A percentile compares a stretch with the other conserved stretches of the same genome.
Evolutionary conservation across 352 stramenopile genomes (phyloP).

Genomic region (Phytophthora pseudosyringae): DNA sequence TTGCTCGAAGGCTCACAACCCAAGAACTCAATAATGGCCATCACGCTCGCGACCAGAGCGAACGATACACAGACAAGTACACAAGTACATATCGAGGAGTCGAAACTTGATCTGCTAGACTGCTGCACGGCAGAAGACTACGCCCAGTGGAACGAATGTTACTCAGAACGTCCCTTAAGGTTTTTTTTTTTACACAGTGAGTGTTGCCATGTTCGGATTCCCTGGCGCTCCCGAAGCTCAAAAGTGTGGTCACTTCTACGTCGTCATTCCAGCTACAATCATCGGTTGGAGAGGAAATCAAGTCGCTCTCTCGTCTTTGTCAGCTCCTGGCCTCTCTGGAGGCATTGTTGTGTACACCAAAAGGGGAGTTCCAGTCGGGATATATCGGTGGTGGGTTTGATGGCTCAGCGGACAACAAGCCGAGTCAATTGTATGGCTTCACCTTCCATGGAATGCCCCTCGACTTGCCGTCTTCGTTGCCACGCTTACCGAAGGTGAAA

Average conservation of each 20-base stretch:
- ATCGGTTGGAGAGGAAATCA: not conserved
- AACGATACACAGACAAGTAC: too few species aligned
- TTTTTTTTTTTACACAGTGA: not conserved
- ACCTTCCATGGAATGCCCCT: not conserved
- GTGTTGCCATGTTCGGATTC: not conserved
- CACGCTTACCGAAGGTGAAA: not conserved
- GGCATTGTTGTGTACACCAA: constrained; percentile 35
- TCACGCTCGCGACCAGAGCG: too few species aligned
- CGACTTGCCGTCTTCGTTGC: not conserved
- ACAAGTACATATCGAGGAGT: too few species aligned
- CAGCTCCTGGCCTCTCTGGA: constrained; percentile 28
- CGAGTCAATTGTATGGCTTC: not conserved
- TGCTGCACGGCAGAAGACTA: too few species aligned
- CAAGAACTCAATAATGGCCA: too few species aligned
- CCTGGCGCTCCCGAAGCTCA: not conserved
- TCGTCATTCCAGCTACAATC: constrained; percentile 8
- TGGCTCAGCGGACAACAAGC: not conserved
- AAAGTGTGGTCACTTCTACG: not conserved
- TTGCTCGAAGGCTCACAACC: too few species aligned
- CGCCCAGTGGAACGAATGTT: too few species aligned
- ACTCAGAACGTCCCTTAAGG: not conserved
- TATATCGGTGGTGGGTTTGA: constrained; percentile 1
- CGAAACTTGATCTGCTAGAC: too few species aligned
- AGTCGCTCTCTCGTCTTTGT: constrained; percentile 13
- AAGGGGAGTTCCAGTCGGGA: constrained; percentile 13